phyloP scores from a whole-genome alignment of 305 asterid genomes.

The Petunia hybrid region DNA sequence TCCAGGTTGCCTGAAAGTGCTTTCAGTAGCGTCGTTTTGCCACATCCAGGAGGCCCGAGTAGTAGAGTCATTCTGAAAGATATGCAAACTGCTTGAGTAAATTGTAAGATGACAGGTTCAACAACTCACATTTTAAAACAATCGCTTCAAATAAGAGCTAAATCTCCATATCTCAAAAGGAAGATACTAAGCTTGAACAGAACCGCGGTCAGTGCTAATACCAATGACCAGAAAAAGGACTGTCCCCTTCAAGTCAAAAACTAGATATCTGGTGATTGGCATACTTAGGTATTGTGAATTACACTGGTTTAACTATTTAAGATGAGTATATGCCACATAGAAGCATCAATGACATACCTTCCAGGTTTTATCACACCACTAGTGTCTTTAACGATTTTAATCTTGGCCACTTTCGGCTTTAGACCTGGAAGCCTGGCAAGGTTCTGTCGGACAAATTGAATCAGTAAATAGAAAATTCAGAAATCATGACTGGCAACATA shows the following conservation, averaged over 20 bases:
- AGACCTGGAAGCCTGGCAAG: conserved; percentile 59
- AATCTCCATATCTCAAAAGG: conserved; percentile 12
- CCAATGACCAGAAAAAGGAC: neutral
- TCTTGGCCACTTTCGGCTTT: conserved; percentile 54
- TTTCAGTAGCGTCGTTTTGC: conserved; percentile 84
- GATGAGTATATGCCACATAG: neutral
- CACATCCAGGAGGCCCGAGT: conserved; percentile 96
- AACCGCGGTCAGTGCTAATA: neutral
- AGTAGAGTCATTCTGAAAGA: conserved; percentile 74
- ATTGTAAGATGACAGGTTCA: conserved; percentile 2
- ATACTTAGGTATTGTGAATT: neutral
- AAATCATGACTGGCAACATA: neutral
- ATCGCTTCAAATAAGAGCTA: neutral
- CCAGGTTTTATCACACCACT: conserved; percentile 75
- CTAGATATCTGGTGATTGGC: conserved; percentile 8
- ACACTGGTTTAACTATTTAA: neutral
- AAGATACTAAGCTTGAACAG: neutral
- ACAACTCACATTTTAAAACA: conserved; percentile 24
- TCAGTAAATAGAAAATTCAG: conserved; percentile 14
- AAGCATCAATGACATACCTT: conserved; percentile 50
- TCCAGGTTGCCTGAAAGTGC: conserved; percentile 78
- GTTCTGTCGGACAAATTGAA: conserved; percentile 50
- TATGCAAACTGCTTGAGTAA: conserved; percentile 30
- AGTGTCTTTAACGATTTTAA: conserved; percentile 63
- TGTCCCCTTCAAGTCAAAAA: neutral